Conservation (phyloP, 768 basidiomycete species). For the Crucibulum laeve region DNA sequence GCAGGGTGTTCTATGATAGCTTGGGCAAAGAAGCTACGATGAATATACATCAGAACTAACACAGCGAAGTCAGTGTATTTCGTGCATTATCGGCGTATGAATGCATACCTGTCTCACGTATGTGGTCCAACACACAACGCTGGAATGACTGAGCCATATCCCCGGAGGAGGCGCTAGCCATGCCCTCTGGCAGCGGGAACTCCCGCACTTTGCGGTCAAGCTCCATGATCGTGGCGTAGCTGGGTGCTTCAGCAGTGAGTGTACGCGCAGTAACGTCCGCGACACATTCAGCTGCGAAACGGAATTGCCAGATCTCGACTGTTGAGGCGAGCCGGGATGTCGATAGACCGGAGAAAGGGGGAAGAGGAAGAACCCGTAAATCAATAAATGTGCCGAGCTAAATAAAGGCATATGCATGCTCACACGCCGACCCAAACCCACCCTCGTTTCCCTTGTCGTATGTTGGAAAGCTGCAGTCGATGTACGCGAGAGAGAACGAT, state of each 20-base stretch:
- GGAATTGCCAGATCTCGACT: slow-evolving; percentile 62
- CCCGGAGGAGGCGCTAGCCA: slow-evolving; percentile 24
- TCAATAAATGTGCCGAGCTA: neutral
- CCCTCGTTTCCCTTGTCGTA: slow-evolving; percentile 24
- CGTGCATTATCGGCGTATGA: neutral
- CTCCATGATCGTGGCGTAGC: slow-evolving; percentile 61
- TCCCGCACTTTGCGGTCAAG: slow-evolving; percentile 67
- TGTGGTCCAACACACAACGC: slow-evolving; percentile 44
- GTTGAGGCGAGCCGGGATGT: neutral
- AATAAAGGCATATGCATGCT: slow-evolving; percentile 7
- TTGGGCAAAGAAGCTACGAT: slow-evolving; percentile 67
- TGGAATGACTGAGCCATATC: slow-evolving; percentile 38
- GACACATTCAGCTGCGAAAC: slow-evolving; percentile 63
- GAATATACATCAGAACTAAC: slow-evolving; percentile 57
- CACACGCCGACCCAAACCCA: slow-evolving; percentile 27
- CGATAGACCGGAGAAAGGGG: no score
- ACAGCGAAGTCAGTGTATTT: neutral
- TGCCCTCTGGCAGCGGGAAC: slow-evolving; percentile 48
- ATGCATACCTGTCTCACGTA: slow-evolving; percentile 38
- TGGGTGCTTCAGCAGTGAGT: slow-evolving; percentile 59
- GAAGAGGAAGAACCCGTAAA: slow-evolving; percentile 4
- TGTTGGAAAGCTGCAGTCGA: slow-evolving; percentile 63
- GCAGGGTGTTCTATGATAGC: slow-evolving; percentile 64
- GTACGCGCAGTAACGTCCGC: slow-evolving; percentile 60
- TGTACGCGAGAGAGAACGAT: slow-evolving; percentile 57